phyloP scores from a whole-genome alignment of 2,329 filamentous ascomycete genomes.

The Hypoxylon sp. region DNA sequence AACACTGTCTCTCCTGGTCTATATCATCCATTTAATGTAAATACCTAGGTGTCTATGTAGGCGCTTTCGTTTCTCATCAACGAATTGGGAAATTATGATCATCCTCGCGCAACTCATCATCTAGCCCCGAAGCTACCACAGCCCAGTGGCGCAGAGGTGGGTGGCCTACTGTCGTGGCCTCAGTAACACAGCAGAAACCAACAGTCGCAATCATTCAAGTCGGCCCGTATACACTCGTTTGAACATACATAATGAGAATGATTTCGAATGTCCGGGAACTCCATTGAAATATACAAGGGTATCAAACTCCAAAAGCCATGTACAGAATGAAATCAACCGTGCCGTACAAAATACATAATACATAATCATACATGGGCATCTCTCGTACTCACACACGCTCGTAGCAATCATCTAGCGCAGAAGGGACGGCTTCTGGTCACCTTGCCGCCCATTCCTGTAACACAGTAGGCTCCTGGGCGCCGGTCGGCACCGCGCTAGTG shows the following conservation, averaged over 20 bases:
- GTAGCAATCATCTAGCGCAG: slow-evolving; percentile 1
- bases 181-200: background rate
- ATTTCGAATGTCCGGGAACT: slow-evolving; percentile 2
- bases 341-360: background rate
- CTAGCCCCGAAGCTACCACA: background rate
- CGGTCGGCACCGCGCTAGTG: slow-evolving; percentile 55
- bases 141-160: background rate
- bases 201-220: background rate
- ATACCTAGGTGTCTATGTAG: too few species aligned
- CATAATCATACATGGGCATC: slow-evolving; percentile 33
- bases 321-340: slow-evolving; percentile 8
- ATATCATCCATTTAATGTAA: too few species aligned
- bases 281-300: slow-evolving; percentile 37
- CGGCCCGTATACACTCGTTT: background rate
- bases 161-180: background rate
- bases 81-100: background rate
- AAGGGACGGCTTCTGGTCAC: background rate
- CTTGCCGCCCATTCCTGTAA: slow-evolving; percentile 59
- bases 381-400: slow-evolving; percentile 3
- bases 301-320: slow-evolving; percentile 28
- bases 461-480: slow-evolving; percentile 58
- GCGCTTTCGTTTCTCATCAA: background rate
- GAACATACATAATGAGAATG: background rate
- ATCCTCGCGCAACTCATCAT: background rate
- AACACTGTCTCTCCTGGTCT: too few species aligned